Conservation (phyloP, 176 grass and related monocot species). For the Elymus sibiricus region DNA sequence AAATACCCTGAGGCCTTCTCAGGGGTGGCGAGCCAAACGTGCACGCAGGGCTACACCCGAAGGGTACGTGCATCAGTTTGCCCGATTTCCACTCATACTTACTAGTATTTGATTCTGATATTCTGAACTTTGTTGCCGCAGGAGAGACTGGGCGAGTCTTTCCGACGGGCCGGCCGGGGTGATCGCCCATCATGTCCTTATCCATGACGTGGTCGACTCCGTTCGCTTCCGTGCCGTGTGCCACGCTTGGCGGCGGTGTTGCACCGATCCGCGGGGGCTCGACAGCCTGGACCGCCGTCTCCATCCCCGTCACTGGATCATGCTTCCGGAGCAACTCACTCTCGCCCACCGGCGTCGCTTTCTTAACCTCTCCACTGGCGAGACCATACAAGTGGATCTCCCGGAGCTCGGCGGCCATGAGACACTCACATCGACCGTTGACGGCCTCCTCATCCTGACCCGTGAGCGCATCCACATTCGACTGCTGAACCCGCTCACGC, state of each 20-base stretch:
- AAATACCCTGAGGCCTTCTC: no score
- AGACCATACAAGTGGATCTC: not conserved
- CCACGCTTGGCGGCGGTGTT: not conserved
- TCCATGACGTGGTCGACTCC: not conserved
- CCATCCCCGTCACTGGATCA: not conserved
- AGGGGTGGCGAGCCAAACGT: no score
- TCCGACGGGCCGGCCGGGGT: not conserved
- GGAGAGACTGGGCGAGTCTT: not conserved
- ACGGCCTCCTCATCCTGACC: not conserved
- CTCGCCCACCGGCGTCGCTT: not conserved
- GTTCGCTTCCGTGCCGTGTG: not conserved
- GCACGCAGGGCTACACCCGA: no score
- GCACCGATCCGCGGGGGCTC: no score
- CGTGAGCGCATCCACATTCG: not conserved
- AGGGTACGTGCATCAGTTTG: no score
- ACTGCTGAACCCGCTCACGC: not conserved
- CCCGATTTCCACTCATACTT: no score
- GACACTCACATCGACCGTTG: not conserved
- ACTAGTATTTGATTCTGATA: no score
- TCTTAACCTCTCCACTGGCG: not conserved
- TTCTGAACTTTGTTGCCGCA: not conserved
- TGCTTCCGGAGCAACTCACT: not conserved
- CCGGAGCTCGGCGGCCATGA: not conserved
- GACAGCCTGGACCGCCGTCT: not conserved
- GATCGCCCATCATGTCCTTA: not conserved